Evolutionary conservation across 2,329 filamentous ascomycete genomes (phyloP), one percentile per base, ranked within the genome.

Genomic region (Exophiala viscosa): DNA sequence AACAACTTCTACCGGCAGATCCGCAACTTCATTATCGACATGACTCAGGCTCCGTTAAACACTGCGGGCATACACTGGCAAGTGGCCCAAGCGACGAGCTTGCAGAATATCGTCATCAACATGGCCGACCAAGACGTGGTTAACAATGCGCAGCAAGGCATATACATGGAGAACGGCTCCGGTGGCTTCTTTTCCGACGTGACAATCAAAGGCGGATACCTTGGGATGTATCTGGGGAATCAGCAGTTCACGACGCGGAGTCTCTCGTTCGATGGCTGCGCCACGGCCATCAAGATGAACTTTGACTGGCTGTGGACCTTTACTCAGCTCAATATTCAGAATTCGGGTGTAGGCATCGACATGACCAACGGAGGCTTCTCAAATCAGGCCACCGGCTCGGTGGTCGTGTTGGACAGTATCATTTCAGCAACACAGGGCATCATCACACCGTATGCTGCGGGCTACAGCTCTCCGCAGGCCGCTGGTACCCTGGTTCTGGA

Each of bases 71-170:
- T 89, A 57, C 85, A 88, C 69, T 88, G 85, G 85, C 85, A 88
- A 69, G 85, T 88, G 8, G 84, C 86, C 13, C 85, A 88, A 39
- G 85, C 84, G 28, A 87, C 85, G 1, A 83, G 80, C 55, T 72
- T 89, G 45, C 84, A 88, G 69, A 88, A 88, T 71, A 84, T 89
- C 44, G 76, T 81, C 60, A 87, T 90, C 74, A 80, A 85, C 69
- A 88, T 88, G 85, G 75, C 77, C 59, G 13, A 55, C 9, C 74
- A 77, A 51, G 82, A 62, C 44, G 71, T 60, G 58, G 61, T 57
- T 38, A 72, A 63, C 61, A 77, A 66, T 53, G 64, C 78, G 46
- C 82, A 85, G 55, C 74, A 77, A 59, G 82, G 82, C 38, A 74
- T 85, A 47, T 80, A 82, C 68, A 75, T 80, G 65, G 82, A 85